Conservation (phyloP, 352 stramenopile genomes). For the Phytophthora idaei region DNA sequence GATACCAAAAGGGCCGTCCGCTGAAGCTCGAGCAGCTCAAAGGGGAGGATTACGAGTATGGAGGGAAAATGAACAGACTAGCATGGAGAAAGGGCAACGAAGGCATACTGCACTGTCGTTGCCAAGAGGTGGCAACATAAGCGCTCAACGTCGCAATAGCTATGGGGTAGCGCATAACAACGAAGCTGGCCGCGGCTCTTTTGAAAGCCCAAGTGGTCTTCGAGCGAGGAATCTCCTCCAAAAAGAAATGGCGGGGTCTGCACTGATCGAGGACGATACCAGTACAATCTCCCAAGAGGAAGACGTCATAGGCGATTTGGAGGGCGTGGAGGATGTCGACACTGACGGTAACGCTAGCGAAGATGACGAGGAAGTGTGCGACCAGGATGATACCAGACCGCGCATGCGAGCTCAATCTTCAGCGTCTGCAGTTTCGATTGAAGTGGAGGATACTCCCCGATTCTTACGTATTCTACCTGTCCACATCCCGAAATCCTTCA, state of each 20-base stretch:
- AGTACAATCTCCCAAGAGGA: slow-evolving; percentile 47
- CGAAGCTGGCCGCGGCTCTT: slow-evolving; percentile 2
- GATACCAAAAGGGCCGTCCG: slow-evolving; percentile 35
- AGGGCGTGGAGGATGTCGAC: slow-evolving; percentile 16
- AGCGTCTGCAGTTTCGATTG: slow-evolving; percentile 62
- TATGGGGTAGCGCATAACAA: slow-evolving; percentile 1
- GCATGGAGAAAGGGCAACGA: slow-evolving; percentile 7
- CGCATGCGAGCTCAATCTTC: slow-evolving; percentile 22
- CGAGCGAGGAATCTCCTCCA: slow-evolving; percentile 52
- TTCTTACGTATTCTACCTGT: slow-evolving; percentile 76
- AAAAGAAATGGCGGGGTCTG: slow-evolving; percentile 45
- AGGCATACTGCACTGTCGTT: slow-evolving; percentile 17
- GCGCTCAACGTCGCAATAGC: slow-evolving; percentile 1
- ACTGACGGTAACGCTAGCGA: slow-evolving; percentile 19
- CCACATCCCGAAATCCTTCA: slow-evolving; percentile 81
- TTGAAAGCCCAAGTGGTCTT: slow-evolving; percentile 25
- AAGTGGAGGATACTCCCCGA: slow-evolving; percentile 80
- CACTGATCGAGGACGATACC: slow-evolving; percentile 34
- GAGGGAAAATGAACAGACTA: slow-evolving; percentile 17
- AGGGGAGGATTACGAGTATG: slow-evolving; percentile 31
- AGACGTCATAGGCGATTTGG: slow-evolving; percentile 23
- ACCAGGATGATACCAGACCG: not conserved
- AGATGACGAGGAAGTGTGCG: slow-evolving; percentile 16
- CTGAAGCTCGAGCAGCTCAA: slow-evolving; percentile 23
- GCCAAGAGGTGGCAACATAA: slow-evolving; percentile 7